A percentile compares a stretch with the other conserved stretches of the same genome.
phyloP scores from a whole-genome alignment of 2,329 filamentous ascomycete species.

The Pseudocercospora macadamiae region DNA sequence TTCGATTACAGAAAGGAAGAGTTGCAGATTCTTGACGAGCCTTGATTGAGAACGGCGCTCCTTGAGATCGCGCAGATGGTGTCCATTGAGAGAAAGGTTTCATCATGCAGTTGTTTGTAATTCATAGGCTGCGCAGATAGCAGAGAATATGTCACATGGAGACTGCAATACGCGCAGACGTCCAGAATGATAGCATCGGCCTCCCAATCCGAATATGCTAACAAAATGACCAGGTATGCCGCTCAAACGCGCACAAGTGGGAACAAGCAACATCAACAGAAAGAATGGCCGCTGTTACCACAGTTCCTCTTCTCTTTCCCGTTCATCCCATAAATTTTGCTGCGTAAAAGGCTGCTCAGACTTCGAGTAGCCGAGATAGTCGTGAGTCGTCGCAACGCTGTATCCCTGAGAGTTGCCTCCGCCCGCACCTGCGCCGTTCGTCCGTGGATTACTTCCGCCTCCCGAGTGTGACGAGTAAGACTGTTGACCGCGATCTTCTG shows the following conservation, averaged over 20 bases:
- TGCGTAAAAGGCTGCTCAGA: conserved; percentile 33
- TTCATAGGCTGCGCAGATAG: conserved; percentile 7
- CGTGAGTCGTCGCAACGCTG: conserved; percentile 37
- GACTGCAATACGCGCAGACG: not conserved
- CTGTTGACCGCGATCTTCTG: conserved; percentile 30
- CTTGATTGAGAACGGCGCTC: too few relatives aligned
- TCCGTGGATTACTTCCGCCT: conserved; percentile 9
- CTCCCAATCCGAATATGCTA: not conserved
- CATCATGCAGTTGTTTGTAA: not conserved
- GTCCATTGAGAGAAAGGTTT: too few relatives aligned
- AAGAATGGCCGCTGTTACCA: conserved; percentile 29
- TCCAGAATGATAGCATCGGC: not conserved
- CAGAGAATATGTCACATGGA: conserved; percentile 8
- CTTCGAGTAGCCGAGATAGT: conserved; percentile 40
- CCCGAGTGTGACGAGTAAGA: conserved; percentile 21
- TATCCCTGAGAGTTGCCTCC: conserved; percentile 30
- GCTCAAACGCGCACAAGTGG: not conserved
- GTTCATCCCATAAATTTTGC: conserved; percentile 37
- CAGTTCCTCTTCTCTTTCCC: conserved; percentile 34
- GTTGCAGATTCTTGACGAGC: too few relatives aligned
- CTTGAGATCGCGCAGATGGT: too few relatives aligned
- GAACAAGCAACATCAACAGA: not conserved
- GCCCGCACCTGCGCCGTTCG: conserved; percentile 22
- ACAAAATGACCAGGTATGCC: not conserved
- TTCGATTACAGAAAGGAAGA: too few relatives aligned